Evolutionary conservation across 352 stramenopile species (phyloP).

Genomic region (Phytopythium mirpurense): DNA sequence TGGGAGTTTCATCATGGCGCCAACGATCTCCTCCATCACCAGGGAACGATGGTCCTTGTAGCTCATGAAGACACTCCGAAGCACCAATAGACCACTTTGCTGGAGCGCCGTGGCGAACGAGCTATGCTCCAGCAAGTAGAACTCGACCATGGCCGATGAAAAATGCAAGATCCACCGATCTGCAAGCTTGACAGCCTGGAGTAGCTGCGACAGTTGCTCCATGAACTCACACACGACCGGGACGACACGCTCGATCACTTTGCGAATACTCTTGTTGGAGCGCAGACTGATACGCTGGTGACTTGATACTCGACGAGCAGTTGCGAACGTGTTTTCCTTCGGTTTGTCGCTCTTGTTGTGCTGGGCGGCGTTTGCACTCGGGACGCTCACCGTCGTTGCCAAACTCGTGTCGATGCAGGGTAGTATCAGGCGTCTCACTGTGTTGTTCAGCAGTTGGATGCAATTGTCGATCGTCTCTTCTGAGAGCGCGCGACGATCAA

Average conservation of each 20-base stretch:
- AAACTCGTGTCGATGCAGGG: conserved; percentile 62
- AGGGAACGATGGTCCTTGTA: conserved; percentile 56
- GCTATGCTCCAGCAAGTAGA: conserved; percentile 69
- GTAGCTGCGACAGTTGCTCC: conserved; percentile 52
- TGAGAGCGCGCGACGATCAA: conserved; percentile 67
- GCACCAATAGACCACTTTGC: conserved; percentile 44
- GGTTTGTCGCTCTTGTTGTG: neutral
- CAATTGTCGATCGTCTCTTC: conserved; percentile 85
- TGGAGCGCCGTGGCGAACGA: conserved; percentile 57
- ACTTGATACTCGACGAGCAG: conserved; percentile 10
- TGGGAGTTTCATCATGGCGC: conserved; percentile 72
- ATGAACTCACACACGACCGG: conserved; percentile 71
- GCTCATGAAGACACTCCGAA: conserved; percentile 61
- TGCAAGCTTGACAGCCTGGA: conserved; percentile 61
- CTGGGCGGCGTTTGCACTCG: neutral
- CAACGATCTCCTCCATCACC: conserved; percentile 66
- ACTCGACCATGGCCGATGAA: conserved; percentile 56
- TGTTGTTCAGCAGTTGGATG: conserved; percentile 54
- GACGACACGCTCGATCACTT: conserved; percentile 51
- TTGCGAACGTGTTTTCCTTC: neutral
- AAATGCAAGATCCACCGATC: conserved; percentile 75
- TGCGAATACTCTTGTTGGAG: conserved; percentile 41
- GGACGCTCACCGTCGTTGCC: conserved; percentile 15
- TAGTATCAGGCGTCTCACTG: conserved; percentile 50
- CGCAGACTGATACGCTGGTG: conserved; percentile 35